Percentiles rank a stretch among this genome's conserved stretches.
Evolutionary conservation across 331 rosid genomes (phyloP).

Genomic region (Acacia pycnantha): DNA sequence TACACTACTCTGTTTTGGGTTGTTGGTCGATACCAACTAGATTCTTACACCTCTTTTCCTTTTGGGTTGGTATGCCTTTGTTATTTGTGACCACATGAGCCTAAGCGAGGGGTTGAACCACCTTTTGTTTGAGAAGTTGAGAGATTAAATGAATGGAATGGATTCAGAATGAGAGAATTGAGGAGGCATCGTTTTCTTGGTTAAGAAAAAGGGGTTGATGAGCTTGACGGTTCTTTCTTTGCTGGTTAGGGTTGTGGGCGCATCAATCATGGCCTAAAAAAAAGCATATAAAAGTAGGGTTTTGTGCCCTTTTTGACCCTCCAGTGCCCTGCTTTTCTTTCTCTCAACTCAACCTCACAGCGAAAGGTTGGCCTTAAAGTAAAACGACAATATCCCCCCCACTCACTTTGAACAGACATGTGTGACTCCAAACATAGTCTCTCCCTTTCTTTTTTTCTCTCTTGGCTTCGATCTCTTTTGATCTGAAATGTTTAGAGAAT

Average conservation of each 20-base stretch:
- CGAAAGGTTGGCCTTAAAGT: background rate
- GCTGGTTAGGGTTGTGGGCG: conserved; percentile 46
- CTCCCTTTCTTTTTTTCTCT: conserved; percentile 26
- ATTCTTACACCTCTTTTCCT: background rate
- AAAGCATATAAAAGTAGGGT: conserved; percentile 13
- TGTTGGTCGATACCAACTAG: background rate
- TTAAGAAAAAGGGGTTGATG: conserved; percentile 20
- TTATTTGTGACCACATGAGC: conserved; percentile 11
- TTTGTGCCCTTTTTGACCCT: conserved; percentile 29
- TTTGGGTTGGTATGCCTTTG: background rate
- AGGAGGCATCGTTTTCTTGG: conserved; percentile 36
- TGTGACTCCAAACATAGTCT: conserved; percentile 14
- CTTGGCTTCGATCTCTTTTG: background rate
- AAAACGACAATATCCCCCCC: conserved; percentile 17
- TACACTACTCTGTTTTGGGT: background rate
- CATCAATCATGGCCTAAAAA: conserved; percentile 39
- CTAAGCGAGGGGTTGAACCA: conserved; percentile 24
- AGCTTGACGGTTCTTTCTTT: background rate
- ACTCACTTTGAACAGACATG: background rate
- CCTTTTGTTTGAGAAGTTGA: conserved; percentile 1
- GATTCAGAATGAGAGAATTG: conserved; percentile 11
- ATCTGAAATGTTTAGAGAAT: background rate
- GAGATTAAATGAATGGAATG: conserved; percentile 25
- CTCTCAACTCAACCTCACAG: conserved; percentile 25
- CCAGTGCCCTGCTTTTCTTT: background rate